Evolutionary conservation across 768 basidiomycete species (phyloP), one percentile per base, ranked within the genome.

Genomic region (Pisolithus sp.): DNA sequence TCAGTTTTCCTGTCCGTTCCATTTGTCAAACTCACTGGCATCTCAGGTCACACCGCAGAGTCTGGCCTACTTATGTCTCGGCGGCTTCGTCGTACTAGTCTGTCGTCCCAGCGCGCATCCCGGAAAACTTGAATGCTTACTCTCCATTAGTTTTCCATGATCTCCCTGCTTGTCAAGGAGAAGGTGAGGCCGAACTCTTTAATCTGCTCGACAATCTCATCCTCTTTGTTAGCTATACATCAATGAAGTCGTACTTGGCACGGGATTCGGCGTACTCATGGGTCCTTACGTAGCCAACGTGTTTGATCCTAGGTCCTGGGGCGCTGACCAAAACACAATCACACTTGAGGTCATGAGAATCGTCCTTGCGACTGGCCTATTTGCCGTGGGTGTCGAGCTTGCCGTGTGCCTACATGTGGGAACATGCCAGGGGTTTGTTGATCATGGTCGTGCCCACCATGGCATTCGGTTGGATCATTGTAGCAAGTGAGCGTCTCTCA

Each of bases 361-460:
- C 36, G 88, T 96, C 47, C 86, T 99, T 43, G 94, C 86, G 3
- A 85, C 89, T 1, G 90, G 92, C 21, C 80, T 98, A 2, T 99
- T 99, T 60, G 89, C 94, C 6, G 90, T 98, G 31, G 95, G 95
- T 2, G 91, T 95, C 21, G 94, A 99, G 65, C 74, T n/a, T 98
- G 34, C 94, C 95, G 0, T 74, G 80, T 51, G 79, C 83, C 1
- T 97, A 97, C 72, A 82, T 97, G 76, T 74, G 74, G 24, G 76
- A 83, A 26, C 91, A 95, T 61, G 87, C 80, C 39, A 85, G 78
- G 59, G 81, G 89, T 36, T 69, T 90, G 0, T 52, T 83, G 3
- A 64, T 79, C 38, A 79, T 89, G 79, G 82, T 90, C 17, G 76
- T 90, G 0, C 88, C 89, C 2, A 89, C 88, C 1, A 91, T 91